Conservation (phyloP, 257 asterid species). For the Solanum raphanifolium region DNA sequence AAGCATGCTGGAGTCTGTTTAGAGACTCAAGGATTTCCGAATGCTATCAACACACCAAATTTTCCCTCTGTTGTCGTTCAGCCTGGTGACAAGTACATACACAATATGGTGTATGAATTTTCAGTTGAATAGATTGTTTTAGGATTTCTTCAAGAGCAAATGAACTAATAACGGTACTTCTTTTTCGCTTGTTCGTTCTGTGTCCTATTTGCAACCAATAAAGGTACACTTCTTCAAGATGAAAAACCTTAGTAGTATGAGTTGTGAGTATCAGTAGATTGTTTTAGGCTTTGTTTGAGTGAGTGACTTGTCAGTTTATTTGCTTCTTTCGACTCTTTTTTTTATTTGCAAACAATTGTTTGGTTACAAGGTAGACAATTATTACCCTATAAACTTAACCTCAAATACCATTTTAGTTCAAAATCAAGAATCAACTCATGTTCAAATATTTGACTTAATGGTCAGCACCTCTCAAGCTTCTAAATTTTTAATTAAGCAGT, state of each 20-base stretch:
- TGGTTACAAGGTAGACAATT: not conserved
- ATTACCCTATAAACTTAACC: not conserved
- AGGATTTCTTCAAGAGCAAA: not conserved
- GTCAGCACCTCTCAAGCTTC: not conserved
- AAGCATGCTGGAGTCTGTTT: slow-evolving; percentile 76
- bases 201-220: not conserved
- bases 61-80: slow-evolving; percentile 72
- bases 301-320: not conserved
- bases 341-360: not conserved
- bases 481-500: not conserved
- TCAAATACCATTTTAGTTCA: not conserved
- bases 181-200: not conserved
- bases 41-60: slow-evolving; percentile 67
- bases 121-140: slow-evolving; percentile 33
- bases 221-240: not conserved
- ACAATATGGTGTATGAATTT: slow-evolving; percentile 79
- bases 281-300: not conserved
- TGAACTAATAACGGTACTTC: not conserved
- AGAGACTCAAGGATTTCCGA: slow-evolving; percentile 96
- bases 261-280: not conserved
- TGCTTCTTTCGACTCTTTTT: not conserved
- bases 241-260: not conserved
- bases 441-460: not conserved
- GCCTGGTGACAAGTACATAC: slow-evolving; percentile 78
- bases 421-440: not conserved